These are phyloP conservation scores for Ashbya aceris DNA, from an alignment of 1,139 yeast genomes.

Conservation along the genomic window DNA sequence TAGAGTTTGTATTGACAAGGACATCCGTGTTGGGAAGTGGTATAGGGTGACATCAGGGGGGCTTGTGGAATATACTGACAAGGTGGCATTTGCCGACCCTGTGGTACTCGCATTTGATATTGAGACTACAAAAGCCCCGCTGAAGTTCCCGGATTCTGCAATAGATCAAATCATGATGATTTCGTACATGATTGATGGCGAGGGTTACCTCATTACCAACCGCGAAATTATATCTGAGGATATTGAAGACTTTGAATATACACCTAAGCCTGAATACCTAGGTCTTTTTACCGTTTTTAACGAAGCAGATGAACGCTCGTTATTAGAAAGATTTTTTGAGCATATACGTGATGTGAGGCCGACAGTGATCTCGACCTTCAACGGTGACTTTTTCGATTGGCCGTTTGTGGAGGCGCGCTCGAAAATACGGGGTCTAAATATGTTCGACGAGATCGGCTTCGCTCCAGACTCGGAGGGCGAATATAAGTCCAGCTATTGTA, in stretches of 20 bases:
- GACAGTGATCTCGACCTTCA: conserved; percentile 92
- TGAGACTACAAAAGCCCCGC: conserved; percentile 93
- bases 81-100: conserved; percentile 93
- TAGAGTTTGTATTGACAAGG: conserved; percentile 81
- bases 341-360: conserved; percentile 85
- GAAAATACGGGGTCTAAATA: conserved; percentile 68
- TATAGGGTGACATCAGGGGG: conserved; percentile 69
- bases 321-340: conserved; percentile 71
- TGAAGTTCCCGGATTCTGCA: conserved; percentile 88
- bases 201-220: conserved; percentile 87
- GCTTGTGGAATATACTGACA: conserved; percentile 47
- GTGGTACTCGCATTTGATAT: conserved; percentile 95
- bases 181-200: conserved; percentile 98
- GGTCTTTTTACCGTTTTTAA: conserved; percentile 87
- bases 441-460: conserved; percentile 93
- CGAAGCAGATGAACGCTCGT: conserved; percentile 73
- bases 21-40: conserved; percentile 94
- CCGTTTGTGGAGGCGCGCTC: conserved; percentile 93
- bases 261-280: conserved; percentile 94
- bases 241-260: conserved; percentile 93
- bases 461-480: conserved; percentile 85
- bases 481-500: conserved; percentile 86
- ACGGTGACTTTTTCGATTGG: conserved; percentile 99
- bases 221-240: conserved; percentile 91
- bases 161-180: conserved; percentile 98